Base-by-base conservation (phyloP, 768 basidiomycete species). In the Asterophora parasitica region DNA sequence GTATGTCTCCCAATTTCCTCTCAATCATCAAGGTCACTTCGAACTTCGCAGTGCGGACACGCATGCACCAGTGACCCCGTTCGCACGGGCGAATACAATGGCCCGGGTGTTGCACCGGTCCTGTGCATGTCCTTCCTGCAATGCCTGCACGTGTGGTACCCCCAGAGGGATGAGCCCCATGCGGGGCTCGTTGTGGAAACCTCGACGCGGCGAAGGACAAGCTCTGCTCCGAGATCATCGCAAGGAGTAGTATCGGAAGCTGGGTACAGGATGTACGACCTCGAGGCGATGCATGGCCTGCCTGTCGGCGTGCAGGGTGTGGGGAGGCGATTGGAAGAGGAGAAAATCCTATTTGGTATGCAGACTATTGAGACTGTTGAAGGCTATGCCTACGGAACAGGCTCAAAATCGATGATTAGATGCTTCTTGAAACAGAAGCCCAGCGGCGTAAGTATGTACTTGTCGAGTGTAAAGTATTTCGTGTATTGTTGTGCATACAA, bases 231-330 rank as follows among this genome's bases (percentile, higher is more conserved):
- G 46, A 38, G 15, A 72, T 75, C 50, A 65, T 58, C 39, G 54
- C 61, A 0, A 66, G 74, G 45, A 78, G 78, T 42, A 58, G 64
- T 1, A 58, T 76, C 12, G 78, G 64, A 62, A 42, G 68, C 66
- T 6, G 72, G 72, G 0, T 82, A 80, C 53, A 58, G 62, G 17
- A 65, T 74, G 41, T 85, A 84, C 44, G 66, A 80, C 50, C 64
- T 76, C 0, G 55, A 64, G 2, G 70, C 70, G 33, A 81, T 82
- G 78, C 65, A 75, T 35, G 81, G 81, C 2, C 64, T 83, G 8
- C 82, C 83, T 0, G 65, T 85, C 1, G 78, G 80, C 4, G 75
- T 83, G 1, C 81, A 85, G 54, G 67, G 84, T 12, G 69, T 83
- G 0, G 82, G 81, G 0, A 69, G 71, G 44, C 64, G 79, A 27